Percentiles rank a stretch among this genome's conserved stretches.
Evolutionary conservation across 1,284 basidiomycete species (phyloP).

Genomic region (Marasmius sp.): DNA sequence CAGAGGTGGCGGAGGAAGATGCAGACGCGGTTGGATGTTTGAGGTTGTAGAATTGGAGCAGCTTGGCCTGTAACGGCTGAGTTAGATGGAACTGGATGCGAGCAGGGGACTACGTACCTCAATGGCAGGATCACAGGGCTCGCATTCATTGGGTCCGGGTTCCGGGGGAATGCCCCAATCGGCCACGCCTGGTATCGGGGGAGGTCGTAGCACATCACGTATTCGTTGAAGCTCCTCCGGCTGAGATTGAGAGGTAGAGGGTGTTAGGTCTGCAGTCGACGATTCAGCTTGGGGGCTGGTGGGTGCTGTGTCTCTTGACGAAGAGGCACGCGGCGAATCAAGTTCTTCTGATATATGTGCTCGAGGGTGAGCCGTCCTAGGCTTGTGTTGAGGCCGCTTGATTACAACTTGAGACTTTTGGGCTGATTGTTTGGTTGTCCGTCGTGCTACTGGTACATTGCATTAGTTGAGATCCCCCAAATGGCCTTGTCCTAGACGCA

Average conservation of each 20-base stretch:
- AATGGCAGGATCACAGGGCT: conserved; percentile 58
- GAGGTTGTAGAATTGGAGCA: conserved; percentile 72
- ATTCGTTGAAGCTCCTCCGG: conserved; percentile 52
- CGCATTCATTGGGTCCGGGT: conserved; percentile 31
- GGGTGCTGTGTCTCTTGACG: neutral
- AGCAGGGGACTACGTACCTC: conserved; percentile 43
- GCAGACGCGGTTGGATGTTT: conserved; percentile 42
- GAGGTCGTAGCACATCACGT: conserved; percentile 57
- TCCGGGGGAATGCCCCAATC: conserved; percentile 82
- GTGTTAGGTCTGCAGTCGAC: conserved; percentile 20
- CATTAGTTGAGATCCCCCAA: neutral
- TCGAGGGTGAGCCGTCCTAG: conserved; percentile 23
- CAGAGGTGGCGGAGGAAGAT: neutral
- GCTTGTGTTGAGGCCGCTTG: conserved; percentile 40
- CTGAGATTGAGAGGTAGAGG: conserved; percentile 2
- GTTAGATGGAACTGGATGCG: neutral
- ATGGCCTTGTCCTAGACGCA: conserved; percentile 29
- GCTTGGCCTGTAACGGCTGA: conserved; percentile 59
- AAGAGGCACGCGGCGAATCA: conserved; percentile 4
- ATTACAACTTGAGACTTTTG: conserved; percentile 59
- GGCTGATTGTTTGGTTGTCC: conserved; percentile 18
- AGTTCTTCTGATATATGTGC: conserved; percentile 46
- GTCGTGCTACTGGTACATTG: conserved; percentile 32
- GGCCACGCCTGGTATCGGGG: conserved; percentile 56
- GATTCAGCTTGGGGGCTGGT: conserved; percentile 2